Evolutionary conservation across 495 filamentous ascomycete species (phyloP), one percentile per base, ranked within the genome.

Genomic region (Neurospora sp.): DNA sequence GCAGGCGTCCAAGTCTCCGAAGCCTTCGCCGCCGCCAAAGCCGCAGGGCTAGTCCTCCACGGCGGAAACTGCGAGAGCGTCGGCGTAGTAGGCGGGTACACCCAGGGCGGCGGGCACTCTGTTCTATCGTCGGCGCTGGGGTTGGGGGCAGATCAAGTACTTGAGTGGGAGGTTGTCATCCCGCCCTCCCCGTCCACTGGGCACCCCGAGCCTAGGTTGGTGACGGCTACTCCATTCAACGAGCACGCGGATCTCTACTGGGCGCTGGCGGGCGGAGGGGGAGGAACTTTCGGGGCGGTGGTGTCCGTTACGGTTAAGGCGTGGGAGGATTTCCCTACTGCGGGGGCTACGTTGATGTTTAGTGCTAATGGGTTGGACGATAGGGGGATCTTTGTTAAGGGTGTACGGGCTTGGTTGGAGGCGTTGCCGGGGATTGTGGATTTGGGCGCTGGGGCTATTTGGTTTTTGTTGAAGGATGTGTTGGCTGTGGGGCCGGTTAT

Each of bases 211-310:
- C 87, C 88, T 4, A 70, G 80, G 28, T 78, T 86, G 31, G 78
- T 88, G 2, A 87, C 82, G 0, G 88, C 86, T 0, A 84, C 82
- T 10, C 77, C 82, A 7, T 45, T 45, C 3, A 74, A 79, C 8
- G 76, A 80, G 40, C 80, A 91, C 43, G 71, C 79, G 0, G 89
- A 91, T 38, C 83, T 91, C 2, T 91, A 87, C 83, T 91, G 86
- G 89, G 90, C 90, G 10, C 79, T 90, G 0, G 81, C 82, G 40
- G 89, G 89, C 15, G 89, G 89, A 11, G 89, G 88, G 8, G 84
- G 79, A 4, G 85, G 87, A 3, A 88, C 84, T 31, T 90, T 83
- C 39, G 89, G 83, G 5, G 84, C 89, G 2, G 87, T 90, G 5
- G 75, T 80, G n/a, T 86, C 84, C 3, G 75, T 84, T 70, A 84